A percentile compares a stretch with the other conserved stretches of the same genome.
These are phyloP conservation scores for Eremothecium cymbalariae DNA, from an alignment of 1,139 yeast genomes.

Conservation along the genomic window DNA sequence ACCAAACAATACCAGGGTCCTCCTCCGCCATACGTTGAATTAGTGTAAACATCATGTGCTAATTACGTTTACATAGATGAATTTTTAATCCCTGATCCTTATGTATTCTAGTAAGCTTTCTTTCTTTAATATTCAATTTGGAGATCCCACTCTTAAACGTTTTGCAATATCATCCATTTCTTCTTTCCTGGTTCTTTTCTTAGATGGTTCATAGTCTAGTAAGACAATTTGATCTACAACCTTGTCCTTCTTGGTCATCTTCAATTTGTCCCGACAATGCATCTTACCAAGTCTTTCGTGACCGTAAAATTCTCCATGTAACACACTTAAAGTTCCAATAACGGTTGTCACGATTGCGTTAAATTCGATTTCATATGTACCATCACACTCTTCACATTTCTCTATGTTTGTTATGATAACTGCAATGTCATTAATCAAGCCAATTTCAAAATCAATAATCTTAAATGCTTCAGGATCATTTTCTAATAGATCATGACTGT, in stretches of 20 bases:
- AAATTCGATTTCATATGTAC: conserved; percentile 12
- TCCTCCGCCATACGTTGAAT: conserved; percentile 18
- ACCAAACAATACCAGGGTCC: too few species aligned
- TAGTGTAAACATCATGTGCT: conserved; percentile 6
- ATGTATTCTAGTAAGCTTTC: not conserved
- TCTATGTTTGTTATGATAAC: conserved; percentile 15
- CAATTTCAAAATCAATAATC: conserved; percentile 19
- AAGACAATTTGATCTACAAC: conserved; percentile 21
- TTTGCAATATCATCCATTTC: conserved; percentile 1
- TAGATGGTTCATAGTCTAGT: conserved; percentile 7
- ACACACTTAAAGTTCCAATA: conserved; percentile 20
- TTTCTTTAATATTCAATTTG: not conserved
- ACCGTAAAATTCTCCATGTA: conserved; percentile 17
- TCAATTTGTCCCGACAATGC: conserved; percentile 16
- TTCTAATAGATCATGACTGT: conserved; percentile 10
- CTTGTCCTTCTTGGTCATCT: conserved; percentile 13
- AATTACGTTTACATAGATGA: not conserved
- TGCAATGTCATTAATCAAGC: conserved; percentile 22
- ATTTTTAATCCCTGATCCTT: not conserved
- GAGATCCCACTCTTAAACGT: not conserved
- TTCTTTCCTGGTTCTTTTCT: conserved; percentile 4
- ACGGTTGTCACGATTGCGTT: conserved; percentile 17
- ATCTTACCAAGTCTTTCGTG: conserved; percentile 19
- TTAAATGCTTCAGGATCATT: conserved; percentile 14
- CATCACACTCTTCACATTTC: conserved; percentile 10